Base-by-base conservation (phyloP, 2,329 filamentous ascomycete genomes). In the Penicillium sp. region DNA sequence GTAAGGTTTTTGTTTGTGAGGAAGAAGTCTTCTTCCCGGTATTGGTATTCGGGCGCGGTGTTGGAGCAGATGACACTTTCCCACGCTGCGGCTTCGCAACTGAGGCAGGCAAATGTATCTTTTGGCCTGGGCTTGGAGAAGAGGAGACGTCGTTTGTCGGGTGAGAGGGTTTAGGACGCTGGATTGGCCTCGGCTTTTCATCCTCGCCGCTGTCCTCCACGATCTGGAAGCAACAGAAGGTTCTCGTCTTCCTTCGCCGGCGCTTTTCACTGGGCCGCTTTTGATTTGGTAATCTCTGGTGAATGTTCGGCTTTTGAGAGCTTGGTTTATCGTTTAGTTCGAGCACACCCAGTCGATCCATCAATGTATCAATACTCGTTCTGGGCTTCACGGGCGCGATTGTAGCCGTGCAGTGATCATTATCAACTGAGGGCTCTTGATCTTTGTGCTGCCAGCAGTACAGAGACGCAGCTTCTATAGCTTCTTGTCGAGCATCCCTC, bases 371-470 rank as follows among this genome's bases (percentile, higher is more conserved):
- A 48, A 97, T 79, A 62, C 91, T 96, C 29, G 83, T 86, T 43
- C 88, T 78, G 81, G 85, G 69, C 3, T 84, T 80, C 6, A 81
- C 77, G 3, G 79, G 74, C n/a, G 41, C 35, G 9, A 37, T 43
- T 16, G 35, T 4, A 10, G 50, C 49, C 38, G 34, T 53, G 4
- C 73, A 25, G 25, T 48, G 16, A 11, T 27, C 35, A 0, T 48
- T n/a, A 11, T 27, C 35, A 0, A 49, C 46, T 9, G 56, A 46
- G 7, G 16, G 66, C 2, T 89, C 89, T 70, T 99, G 93, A 49
- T 93, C 89, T 66, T 88, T 91, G 74, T 99, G 93, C 68, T 96
- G 90, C 87, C 88, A 95, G 76, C 92, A 97, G 72, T 90, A 96
- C 41, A 85, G 80, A 55, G 53, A 69, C 35, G 58, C 61, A 31